Percentiles rank a stretch among this genome's conserved stretches.
Conservation (phyloP, 2,329 filamentous ascomycete genomes). For the Microsporum canis region DNA sequence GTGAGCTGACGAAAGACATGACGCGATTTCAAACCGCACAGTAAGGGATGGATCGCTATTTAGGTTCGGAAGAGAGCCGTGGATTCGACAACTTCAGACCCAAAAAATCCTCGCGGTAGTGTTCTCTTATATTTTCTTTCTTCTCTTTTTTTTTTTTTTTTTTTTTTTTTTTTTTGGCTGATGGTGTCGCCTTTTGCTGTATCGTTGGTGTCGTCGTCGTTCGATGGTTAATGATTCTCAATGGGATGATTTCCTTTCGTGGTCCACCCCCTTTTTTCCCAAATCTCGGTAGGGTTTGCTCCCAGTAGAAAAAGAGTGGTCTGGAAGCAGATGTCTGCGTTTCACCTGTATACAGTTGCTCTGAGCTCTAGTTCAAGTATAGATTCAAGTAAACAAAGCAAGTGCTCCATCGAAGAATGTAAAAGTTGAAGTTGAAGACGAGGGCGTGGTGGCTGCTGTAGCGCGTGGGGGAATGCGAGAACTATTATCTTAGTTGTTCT, state of each 20-base stretch:
- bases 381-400: constrained; percentile 18
- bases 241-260: neutral
- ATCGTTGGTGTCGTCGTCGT: neutral
- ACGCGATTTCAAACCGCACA: constrained; percentile 9
- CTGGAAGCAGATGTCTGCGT: neutral
- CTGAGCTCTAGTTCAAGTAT: constrained; percentile 18
- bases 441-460: neutral
- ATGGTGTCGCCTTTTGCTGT: neutral
- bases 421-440: constrained; percentile 3
- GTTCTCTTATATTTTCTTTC: neutral
- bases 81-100: constrained; percentile 11
- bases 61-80: constrained; percentile 13
- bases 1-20: constrained; percentile 28
- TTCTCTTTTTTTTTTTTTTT: neutral
- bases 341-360: constrained; percentile 19
- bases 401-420: constrained; percentile 20
- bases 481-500: neutral
- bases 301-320: constrained; percentile 1
- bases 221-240: neutral
- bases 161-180: neutral
- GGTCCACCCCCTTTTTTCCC: neutral
- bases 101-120: constrained; percentile 2
- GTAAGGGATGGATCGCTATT: constrained; percentile 7
- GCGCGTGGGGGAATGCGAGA: neutral
- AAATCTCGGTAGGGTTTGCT: neutral